A percentile compares a stretch with the other conserved stretches of the same genome.
Evolutionary conservation across 2,329 filamentous ascomycete species (phyloP).

Genomic region (Diaporthe amygdali): DNA sequence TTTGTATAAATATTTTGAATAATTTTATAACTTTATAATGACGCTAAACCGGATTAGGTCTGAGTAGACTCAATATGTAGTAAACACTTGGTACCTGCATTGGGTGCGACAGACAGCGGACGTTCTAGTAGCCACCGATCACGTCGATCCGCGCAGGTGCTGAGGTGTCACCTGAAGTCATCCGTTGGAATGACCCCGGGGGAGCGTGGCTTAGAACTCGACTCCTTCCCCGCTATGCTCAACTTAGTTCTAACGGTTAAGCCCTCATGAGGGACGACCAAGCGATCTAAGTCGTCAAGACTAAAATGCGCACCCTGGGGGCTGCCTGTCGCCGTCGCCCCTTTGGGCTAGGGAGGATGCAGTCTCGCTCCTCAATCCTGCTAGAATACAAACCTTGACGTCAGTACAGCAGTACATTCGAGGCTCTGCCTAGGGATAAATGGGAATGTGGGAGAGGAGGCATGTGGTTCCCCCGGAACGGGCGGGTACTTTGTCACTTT

Average conservation of each 20-base stretch:
- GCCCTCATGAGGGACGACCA: not conserved
- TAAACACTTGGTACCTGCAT: not conserved
- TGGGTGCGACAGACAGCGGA: not conserved
- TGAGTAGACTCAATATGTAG: too few relatives aligned
- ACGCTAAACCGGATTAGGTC: not conserved
- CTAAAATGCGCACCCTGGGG: not conserved
- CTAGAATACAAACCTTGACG: not conserved
- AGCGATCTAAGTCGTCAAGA: slow-evolving; percentile 4
- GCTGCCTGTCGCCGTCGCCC: slow-evolving; percentile 3
- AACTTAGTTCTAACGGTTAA: not conserved
- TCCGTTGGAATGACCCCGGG: not conserved
- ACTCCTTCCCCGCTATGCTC: slow-evolving; percentile 4
- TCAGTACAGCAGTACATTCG: not conserved
- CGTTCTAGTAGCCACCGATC: slow-evolving; percentile 6
- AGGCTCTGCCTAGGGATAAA: not conserved
- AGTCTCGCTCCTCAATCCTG: slow-evolving; percentile 6
- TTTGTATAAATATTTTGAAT: not conserved
- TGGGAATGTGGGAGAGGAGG: not conserved
- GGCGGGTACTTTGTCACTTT: not conserved
- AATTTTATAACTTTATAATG: not conserved
- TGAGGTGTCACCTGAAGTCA: not conserved
- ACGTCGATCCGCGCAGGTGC: not conserved
- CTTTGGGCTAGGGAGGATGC: slow-evolving; percentile 12
- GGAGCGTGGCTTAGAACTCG: not conserved
- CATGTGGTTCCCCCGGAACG: not conserved